A percentile compares a stretch with the other conserved stretches of the same genome.
Evolutionary conservation across 169 alveolate genomes (phyloP).

Genomic region (Amoebophrya sp.): DNA sequence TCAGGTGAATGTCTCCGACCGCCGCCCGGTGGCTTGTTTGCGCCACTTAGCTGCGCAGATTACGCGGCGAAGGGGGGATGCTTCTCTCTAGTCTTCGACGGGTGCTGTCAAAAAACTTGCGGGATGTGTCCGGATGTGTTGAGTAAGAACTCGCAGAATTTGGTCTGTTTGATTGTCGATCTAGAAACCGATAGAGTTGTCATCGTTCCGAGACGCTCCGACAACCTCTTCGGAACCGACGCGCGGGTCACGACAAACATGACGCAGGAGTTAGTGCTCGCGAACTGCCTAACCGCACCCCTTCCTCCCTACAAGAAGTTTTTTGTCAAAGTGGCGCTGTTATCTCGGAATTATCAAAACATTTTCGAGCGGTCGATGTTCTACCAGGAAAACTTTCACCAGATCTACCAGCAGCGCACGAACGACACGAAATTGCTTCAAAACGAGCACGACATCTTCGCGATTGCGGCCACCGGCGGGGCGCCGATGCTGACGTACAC

Average conservation of each 20-base stretch:
- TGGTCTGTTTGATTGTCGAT: neutral
- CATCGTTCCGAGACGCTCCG: neutral
- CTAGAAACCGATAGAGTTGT: neutral
- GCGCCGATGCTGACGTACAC: slow-evolving; percentile 11
- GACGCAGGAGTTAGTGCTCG: neutral
- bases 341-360: neutral
- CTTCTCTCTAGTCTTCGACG: neutral
- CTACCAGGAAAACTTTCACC: neutral
- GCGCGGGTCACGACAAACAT: neutral
- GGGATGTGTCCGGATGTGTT: slow-evolving; percentile 14
- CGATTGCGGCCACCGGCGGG: slow-evolving; percentile 12
- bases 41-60: neutral
- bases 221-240: neutral
- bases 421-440: neutral
- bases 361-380: neutral
- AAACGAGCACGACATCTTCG: neutral
- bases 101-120: slow-evolving; percentile 6
- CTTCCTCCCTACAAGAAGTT: neutral
- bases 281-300: neutral
- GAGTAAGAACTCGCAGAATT: neutral
- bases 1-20: neutral
- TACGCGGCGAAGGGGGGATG: neutral
- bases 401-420: neutral
- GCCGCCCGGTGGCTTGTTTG: slow-evolving; percentile 1
- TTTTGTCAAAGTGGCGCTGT: neutral